Conservation (phyloP, 495 filamentous ascomycete species). For the Peziza echinospora region DNA sequence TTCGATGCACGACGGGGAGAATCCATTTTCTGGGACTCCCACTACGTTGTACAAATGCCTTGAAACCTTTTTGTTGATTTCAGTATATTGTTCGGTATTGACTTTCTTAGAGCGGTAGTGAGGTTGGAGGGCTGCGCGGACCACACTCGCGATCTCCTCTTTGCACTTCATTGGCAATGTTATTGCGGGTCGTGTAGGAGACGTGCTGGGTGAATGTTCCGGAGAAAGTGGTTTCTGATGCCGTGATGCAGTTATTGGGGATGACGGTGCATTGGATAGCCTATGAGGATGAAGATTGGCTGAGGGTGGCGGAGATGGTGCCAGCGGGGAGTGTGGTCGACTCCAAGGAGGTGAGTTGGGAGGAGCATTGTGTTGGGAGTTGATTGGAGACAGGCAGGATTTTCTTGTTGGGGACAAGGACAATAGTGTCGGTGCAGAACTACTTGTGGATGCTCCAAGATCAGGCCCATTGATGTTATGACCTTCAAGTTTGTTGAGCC, state of each 20-base stretch:
- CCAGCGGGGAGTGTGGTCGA: background rate
- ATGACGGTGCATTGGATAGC: background rate
- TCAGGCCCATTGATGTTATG: background rate
- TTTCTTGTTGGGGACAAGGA: background rate
- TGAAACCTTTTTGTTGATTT: slow-evolving; percentile 18
- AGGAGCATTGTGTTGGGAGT: no score
- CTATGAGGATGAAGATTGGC: background rate
- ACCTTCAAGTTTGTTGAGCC: background rate
- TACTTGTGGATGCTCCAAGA: background rate
- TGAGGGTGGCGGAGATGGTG: background rate
- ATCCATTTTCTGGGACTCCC: background rate
- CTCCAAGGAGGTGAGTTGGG: background rate
- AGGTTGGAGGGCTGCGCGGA: slow-evolving; percentile 11
- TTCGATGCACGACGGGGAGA: background rate
- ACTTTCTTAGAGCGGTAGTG: slow-evolving; percentile 13
- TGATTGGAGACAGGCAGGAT: no score
- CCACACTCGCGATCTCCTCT: slow-evolving; percentile 10
- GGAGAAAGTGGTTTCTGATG: background rate
- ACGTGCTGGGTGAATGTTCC: background rate
- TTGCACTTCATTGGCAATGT: slow-evolving; percentile 6
- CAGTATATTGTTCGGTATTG: slow-evolving; percentile 13
- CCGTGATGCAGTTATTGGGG: background rate
- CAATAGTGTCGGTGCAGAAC: background rate
- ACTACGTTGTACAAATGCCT: slow-evolving; percentile 16
- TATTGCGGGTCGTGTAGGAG: background rate